Evolutionary conservation across 257 asterid genomes (phyloP).

Genomic region (Ajuga chamaepitys): DNA sequence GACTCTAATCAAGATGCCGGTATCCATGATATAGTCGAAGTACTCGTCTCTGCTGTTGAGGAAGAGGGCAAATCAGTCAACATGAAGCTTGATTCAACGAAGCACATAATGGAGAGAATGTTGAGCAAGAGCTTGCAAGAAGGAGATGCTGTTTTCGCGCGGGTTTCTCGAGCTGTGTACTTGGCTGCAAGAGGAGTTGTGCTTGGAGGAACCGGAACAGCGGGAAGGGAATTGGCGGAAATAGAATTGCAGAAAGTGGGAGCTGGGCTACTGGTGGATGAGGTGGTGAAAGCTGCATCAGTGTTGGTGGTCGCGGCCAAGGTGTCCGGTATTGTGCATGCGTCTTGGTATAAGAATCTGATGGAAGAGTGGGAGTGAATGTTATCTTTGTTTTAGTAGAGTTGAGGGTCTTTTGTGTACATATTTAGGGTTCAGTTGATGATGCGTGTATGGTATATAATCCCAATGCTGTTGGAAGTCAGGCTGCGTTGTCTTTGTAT

Average conservation of each 20-base stretch:
- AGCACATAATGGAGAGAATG: conserved; percentile 78
- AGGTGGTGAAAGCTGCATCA: conserved; percentile 47
- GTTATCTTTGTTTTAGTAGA: not conserved
- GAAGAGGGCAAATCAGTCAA: conserved; percentile 26
- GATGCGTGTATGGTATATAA: not conserved
- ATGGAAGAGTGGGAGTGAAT: conserved; percentile 6
- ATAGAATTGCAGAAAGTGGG: conserved; percentile 71
- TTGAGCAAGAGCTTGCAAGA: conserved; percentile 74
- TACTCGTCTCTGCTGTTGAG: conserved; percentile 24
- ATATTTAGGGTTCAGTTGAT: conserved; percentile 5
- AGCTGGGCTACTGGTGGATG: conserved; percentile 39
- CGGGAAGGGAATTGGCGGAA: conserved; percentile 57
- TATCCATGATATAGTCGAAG: conserved; percentile 45
- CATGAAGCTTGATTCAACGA: conserved; percentile 30
- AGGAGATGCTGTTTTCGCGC: conserved; percentile 54
- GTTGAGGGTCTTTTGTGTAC: not conserved
- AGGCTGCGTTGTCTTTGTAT: not conserved
- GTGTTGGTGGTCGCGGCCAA: conserved; percentile 44
- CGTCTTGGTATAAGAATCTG: conserved; percentile 68
- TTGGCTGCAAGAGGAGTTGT: conserved; percentile 57
- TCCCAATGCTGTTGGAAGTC: not conserved
- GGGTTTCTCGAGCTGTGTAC: conserved; percentile 56
- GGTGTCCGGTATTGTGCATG: conserved; percentile 64
- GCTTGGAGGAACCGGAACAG: conserved; percentile 50
- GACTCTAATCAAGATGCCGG: conserved; percentile 60